phyloP scores from a whole-genome alignment of 495 filamentous ascomycete genomes.

The Sabuloglossum arenarium region DNA sequence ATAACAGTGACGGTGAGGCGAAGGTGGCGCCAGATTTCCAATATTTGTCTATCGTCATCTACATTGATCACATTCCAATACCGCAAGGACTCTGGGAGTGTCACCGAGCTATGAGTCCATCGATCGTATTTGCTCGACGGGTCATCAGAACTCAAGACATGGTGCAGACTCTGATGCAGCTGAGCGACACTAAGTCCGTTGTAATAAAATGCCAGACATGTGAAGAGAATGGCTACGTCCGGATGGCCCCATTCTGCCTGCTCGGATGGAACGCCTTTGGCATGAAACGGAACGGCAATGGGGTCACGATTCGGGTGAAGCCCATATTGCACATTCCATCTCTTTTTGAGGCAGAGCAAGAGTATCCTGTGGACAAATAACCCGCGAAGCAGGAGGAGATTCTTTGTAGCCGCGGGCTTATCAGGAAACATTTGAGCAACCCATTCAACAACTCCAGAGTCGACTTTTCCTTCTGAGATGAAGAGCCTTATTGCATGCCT shows the following conservation, averaged over 20 bases:
- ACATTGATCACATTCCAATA: conserved; percentile 29
- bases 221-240: conserved; percentile 32
- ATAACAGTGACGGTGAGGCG: conserved; percentile 19
- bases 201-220: conserved; percentile 31
- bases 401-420: conserved; percentile 14
- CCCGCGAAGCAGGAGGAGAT: conserved; percentile 20
- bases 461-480: conserved; percentile 12
- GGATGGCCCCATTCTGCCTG: conserved; percentile 33
- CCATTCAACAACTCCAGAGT: conserved; percentile 5
- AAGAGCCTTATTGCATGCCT: conserved; percentile 13
- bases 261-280: conserved; percentile 24
- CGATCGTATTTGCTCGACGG: conserved; percentile 26
- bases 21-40: conserved; percentile 21
- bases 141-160: conserved; percentile 28
- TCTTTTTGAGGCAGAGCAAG: conserved; percentile 19
- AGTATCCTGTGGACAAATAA: conserved; percentile 21
- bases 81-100: conserved; percentile 20
- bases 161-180: conserved; percentile 19
- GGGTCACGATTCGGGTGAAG: conserved; percentile 19
- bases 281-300: conserved; percentile 26
- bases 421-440: conserved; percentile 15
- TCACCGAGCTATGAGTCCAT: conserved; percentile 17
- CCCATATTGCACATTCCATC: conserved; percentile 27
- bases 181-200: conserved; percentile 21
- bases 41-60: conserved; percentile 24